Conservation (phyloP, 352 stramenopile species). For the Elongisporangium undulatum region DNA sequence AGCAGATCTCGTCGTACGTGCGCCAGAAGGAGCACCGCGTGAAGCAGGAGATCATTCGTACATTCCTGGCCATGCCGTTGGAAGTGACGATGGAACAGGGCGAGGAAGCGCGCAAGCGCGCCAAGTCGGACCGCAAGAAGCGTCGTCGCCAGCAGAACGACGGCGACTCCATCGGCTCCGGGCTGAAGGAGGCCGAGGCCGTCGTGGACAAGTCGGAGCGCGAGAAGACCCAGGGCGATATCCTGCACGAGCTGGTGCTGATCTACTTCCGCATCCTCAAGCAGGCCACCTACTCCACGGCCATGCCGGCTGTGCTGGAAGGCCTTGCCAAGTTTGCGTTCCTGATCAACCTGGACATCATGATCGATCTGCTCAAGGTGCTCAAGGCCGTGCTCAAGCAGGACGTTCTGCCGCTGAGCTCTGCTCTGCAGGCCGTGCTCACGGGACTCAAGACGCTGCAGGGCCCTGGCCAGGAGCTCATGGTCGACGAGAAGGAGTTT, state of each 20-base stretch:
- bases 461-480: constrained; percentile 92
- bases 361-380: constrained; percentile 95
- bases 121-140: constrained; percentile 84
- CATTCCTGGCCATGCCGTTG: constrained; percentile 73
- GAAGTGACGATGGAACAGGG: constrained; percentile 86
- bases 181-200: constrained; percentile 94
- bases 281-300: constrained; percentile 79
- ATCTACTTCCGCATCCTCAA: constrained; percentile 98
- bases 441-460: constrained; percentile 92
- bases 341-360: constrained; percentile 98
- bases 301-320: constrained; percentile 90
- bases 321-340: constrained; percentile 95
- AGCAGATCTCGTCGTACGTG: constrained; percentile 81
- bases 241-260: constrained; percentile 92
- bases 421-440: constrained; percentile 84
- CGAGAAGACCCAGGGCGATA: constrained; percentile 93
- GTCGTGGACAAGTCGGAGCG: constrained; percentile 91
- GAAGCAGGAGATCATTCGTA: constrained; percentile 70
- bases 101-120: constrained; percentile 68
- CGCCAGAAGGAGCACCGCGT: constrained; percentile 83
- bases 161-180: constrained; percentile 84
- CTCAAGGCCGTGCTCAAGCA: constrained; percentile 91
- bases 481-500: constrained; percentile 97
- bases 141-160: constrained; percentile 68
- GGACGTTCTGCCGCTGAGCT: constrained; percentile 57